Base-by-base conservation (phyloP, 208 protist species). In the Trypanosomatidae sp. region DNA sequence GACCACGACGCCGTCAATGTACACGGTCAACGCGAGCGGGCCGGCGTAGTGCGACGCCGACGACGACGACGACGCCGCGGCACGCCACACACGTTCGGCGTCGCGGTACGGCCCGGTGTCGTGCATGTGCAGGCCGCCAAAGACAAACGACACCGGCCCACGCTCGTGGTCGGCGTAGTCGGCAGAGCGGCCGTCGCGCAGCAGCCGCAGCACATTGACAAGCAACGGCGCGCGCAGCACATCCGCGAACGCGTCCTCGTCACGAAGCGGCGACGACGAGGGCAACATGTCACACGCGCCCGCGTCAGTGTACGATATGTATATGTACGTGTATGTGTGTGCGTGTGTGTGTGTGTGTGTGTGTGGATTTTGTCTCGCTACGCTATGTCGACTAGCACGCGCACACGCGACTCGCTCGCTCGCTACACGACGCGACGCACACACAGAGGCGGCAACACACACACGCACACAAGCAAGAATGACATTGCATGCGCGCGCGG, bases 161-260 rank as follows among this genome's bases (percentile, higher is more conserved):
- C 47, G 56, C 18, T 53, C 53, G 43, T 56, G 47, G 39, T 63
- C 48, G 24, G 11, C 16, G 54, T 43, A 65, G 44, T 58, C 51
- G 16, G 50, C 44, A 1, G 61, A 58, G 30, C 56, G 61, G 7
- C 58, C 51, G 43, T 78, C 38, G 39, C 70, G 70, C 22, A 78
- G 66, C 33, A 78, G 44, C 25, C 65, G 58, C 32, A 73, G 48
- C 3, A 73, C 28, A 37, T 70, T 72, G 24, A 78, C 61, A 23
- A 70, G 43, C 33, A 75, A 35, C 13, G 67, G 67, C 11, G 61
- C 50, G 26, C 61, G 64, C 33, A 60, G 51, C 4, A 66, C 49
- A 5, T n/a, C n/a, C n/a, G n/a, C n/a, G n/a, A n/a, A n/a, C n/a
- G n/a, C n/a, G n/a, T n/a, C n/a, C n/a, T n/a, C n/a, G n/a, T n/a